These are phyloP conservation scores for Melastoma malabathricum DNA, from an alignment of 345 rosid genomes.

Conservation along the genomic window DNA sequence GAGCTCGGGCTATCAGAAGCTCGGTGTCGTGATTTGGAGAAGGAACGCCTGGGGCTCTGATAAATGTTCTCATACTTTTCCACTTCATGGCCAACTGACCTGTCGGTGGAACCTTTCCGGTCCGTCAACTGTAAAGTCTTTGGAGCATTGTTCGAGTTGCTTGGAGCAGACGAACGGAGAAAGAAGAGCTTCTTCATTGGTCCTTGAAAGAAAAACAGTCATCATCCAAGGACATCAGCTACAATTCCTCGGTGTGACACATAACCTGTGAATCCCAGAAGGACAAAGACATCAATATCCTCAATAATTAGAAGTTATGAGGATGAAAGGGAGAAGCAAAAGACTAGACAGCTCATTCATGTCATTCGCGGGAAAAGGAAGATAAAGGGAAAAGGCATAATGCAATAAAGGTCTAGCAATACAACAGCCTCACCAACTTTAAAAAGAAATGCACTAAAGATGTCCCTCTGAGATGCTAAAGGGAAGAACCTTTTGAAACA, in stretches of 20 bases:
- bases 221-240: background rate
- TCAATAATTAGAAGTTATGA: too few relatives aligned
- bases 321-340: too few relatives aligned
- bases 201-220: constrained; percentile 11
- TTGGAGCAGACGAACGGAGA: constrained; percentile 48
- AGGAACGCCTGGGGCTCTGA: constrained; percentile 21
- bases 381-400: too few relatives aligned
- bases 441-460: too few relatives aligned
- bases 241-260: background rate
- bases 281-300: too few relatives aligned
- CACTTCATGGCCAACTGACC: constrained; percentile 17
- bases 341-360: too few relatives aligned
- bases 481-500: too few relatives aligned
- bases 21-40: constrained; percentile 39
- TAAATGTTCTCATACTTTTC: constrained; percentile 22
- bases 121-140: constrained; percentile 26
- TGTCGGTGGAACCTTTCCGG: constrained; percentile 28
- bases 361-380: too few relatives aligned
- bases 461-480: too few relatives aligned
- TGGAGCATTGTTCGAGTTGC: constrained; percentile 16
- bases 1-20: constrained; percentile 29
- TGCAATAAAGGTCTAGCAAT: too few relatives aligned
- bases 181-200: constrained; percentile 84
- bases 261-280: too few relatives aligned
- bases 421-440: too few relatives aligned